Conservation (phyloP, 768 basidiomycete genomes). For the Tubosaeta sp. region DNA sequence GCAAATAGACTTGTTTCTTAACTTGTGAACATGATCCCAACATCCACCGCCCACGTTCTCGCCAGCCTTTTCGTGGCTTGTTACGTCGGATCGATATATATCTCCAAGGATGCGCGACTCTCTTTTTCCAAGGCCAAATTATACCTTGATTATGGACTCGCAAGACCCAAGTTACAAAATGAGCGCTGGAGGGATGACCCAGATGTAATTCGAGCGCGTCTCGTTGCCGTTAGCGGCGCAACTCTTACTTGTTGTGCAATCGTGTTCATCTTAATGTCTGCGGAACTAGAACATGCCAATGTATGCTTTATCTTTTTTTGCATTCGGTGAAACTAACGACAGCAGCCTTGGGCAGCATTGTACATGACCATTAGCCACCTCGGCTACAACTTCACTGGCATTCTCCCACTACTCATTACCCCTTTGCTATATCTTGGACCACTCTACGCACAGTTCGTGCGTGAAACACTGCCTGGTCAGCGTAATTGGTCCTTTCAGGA, state of each 20-base stretch:
- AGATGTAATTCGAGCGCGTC: conserved; percentile 74
- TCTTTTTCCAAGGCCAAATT: conserved; percentile 38
- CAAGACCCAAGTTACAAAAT: conserved; percentile 30
- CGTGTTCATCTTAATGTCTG: conserved; percentile 44
- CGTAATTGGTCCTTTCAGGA: conserved; percentile 40
- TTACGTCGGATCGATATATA: conserved; percentile 84
- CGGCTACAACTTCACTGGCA: conserved; percentile 30
- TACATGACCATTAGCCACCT: conserved; percentile 37
- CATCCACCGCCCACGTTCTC: conserved; percentile 45
- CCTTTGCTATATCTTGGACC: conserved; percentile 79
- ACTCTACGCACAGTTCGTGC: conserved; percentile 53
- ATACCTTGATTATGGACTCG: conserved; percentile 24
- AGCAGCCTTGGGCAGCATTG: conserved; percentile 19
- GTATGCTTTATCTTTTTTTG: conserved; percentile 9
- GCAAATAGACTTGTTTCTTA: conserved; percentile 6
- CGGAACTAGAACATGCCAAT: conserved; percentile 14
- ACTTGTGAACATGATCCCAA: conserved; percentile 24
- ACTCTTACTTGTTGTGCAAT: conserved; percentile 54
- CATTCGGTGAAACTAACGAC: conserved; percentile 3
- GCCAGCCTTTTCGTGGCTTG: conserved; percentile 55
- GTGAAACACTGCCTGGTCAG: conserved; percentile 51
- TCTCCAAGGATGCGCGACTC: conserved; percentile 61
- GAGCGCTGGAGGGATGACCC: conserved; percentile 80
- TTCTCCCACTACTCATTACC: conserved; percentile 58
- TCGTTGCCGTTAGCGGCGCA: conserved; percentile 62